Evolutionary conservation across 352 stramenopile species (phyloP), one percentile per base, ranked within the genome.

Genomic region (Globisporangium spiculum): DNA sequence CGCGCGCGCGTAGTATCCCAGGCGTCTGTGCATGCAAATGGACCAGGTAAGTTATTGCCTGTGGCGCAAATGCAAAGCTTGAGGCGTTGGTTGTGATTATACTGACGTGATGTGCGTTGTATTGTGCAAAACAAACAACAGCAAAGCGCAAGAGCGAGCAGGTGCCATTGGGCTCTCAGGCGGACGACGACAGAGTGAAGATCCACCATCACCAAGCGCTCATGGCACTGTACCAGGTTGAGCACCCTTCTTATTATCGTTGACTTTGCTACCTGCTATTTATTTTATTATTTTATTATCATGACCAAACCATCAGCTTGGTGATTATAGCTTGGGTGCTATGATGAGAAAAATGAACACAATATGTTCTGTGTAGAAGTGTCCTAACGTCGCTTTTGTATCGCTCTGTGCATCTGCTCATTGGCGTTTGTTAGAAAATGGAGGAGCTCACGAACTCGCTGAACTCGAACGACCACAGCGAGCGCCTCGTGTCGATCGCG

Each of bases 191-290:
- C 34, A 41, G 66, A 12, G 56, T 91, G 61, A 80, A 77, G 14
- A 70, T 68, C 24, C 71, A 79, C n/a, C 84, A 83, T 44, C 78
- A 75, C 20, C 79, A 89, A 67, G 82, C 84, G 9, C 84, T 92
- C 8, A 75, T 79, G 32, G 67, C 81, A 18, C 74, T 92, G 54
- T 91, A 91, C 76, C 65, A 92, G 84, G 84, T 92, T 69, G 79
- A 90, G 60, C 77, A 90, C 75, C 74, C 79, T 62, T 71, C 69
- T 69, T 79, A 78, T 22, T 83, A 83, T 54, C 44, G 53, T 58
- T 71, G 59, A 71, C 14, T 46, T 46, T 20, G 12, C 7, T 57
- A 16, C 30, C 57, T 54, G 38, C 18, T 65, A 57, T 76, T 56
- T 41, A 46, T 65, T 59, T 44, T 48, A 16, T 48, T 27, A 20